Evolutionary conservation across 1,284 basidiomycete species (phyloP).

Genomic region (Pisolithus thermaeus): DNA sequence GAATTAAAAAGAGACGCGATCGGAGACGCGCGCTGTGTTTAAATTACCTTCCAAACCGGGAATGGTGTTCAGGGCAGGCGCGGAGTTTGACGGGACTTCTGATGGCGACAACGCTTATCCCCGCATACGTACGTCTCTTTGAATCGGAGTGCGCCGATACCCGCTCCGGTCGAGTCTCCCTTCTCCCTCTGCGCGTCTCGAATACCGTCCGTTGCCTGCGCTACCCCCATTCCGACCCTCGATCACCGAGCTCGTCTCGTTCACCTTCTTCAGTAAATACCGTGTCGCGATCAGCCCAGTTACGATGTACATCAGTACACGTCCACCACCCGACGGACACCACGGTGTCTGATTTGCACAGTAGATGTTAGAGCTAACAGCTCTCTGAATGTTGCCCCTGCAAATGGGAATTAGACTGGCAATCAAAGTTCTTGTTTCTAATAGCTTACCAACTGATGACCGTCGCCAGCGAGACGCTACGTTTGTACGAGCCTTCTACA

Average conservation of each 20-base stretch:
- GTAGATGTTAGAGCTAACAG: conserved; percentile 68
- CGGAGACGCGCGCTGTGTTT: no score
- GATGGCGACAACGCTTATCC: no score
- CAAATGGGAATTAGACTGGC: background rate
- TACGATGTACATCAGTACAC: conserved; percentile 67
- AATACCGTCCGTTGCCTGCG: conserved; percentile 43
- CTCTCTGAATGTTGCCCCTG: conserved; percentile 66
- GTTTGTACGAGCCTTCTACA: conserved; percentile 71
- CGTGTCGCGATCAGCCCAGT: conserved; percentile 55
- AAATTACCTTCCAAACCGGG: no score
- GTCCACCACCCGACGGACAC: conserved; percentile 62
- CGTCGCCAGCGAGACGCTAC: conserved; percentile 67
- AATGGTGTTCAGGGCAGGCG: conserved; percentile 27
- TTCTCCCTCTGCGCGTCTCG: conserved; percentile 52
- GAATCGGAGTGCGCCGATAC: conserved; percentile 39
- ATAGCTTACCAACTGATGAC: conserved; percentile 53
- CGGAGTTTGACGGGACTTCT: conserved; percentile 9
- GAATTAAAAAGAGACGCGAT: background rate
- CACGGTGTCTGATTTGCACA: conserved; percentile 61
- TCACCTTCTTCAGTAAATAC: conserved; percentile 47
- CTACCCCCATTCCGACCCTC: conserved; percentile 38
- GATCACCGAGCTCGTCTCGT: conserved; percentile 57
- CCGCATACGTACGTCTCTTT: no score
- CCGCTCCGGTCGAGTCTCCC: conserved; percentile 54
- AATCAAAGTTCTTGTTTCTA: background rate